These are phyloP conservation scores for Pyrenula aspistea DNA, from an alignment of 495 filamentous ascomycete species.

Conservation along the genomic window DNA sequence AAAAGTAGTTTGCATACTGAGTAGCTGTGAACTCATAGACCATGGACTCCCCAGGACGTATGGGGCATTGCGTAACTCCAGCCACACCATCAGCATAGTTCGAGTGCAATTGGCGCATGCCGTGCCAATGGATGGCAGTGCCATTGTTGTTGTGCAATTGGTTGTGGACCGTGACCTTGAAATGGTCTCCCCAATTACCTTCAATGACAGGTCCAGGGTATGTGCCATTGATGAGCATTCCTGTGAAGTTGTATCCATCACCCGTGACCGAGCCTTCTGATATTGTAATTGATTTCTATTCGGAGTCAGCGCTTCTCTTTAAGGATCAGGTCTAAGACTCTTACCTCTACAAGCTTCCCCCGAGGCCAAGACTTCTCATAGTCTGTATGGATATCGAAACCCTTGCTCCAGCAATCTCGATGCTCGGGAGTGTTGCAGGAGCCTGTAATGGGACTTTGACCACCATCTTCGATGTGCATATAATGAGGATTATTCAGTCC, in stretches of 20 bases:
- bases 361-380: background rate
- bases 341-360: background rate
- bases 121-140: conserved; percentile 36
- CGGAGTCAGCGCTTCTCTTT: background rate
- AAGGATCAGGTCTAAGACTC: background rate
- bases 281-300: background rate
- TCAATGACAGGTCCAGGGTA: conserved; percentile 35
- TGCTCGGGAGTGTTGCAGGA: background rate
- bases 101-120: conserved; percentile 26
- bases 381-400: background rate
- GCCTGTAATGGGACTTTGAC: background rate
- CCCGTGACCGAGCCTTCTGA: background rate
- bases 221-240: conserved; percentile 47
- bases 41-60: conserved; percentile 22
- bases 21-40: conserved; percentile 23
- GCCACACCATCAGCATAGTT: conserved; percentile 35
- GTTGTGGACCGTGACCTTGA: conserved; percentile 47
- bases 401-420: background rate
- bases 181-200: conserved; percentile 49
- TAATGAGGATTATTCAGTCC: background rate
- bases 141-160: conserved; percentile 38
- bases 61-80: conserved; percentile 37
- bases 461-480: background rate
- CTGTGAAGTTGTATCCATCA: conserved; percentile 1
- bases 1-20: conserved; percentile 26